A percentile compares a stretch with the other conserved stretches of the same genome.
Conservation (phyloP, 1,284 basidiomycete species). For the Cutaneotrichosporon daszewskae region DNA sequence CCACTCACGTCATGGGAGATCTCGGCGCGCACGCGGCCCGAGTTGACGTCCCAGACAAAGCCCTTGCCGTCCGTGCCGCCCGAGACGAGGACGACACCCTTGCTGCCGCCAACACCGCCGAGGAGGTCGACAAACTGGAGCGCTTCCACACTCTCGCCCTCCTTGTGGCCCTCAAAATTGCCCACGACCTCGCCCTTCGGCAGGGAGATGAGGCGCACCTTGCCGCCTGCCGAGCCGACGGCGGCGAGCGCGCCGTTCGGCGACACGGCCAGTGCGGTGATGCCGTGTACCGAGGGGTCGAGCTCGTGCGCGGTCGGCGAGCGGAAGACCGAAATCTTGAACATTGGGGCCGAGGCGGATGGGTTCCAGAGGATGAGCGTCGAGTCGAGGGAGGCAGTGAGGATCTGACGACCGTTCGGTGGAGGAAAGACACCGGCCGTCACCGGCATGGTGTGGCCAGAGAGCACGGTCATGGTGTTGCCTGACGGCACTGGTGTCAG, state of each 20-base stretch:
- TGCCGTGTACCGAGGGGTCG: constrained; percentile 56
- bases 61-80: constrained; percentile 91
- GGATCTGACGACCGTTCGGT: constrained; percentile 65
- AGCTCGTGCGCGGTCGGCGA: constrained; percentile 56
- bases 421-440: constrained; percentile 81
- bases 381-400: constrained; percentile 81
- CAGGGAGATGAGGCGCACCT: constrained; percentile 76
- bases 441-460: constrained; percentile 78
- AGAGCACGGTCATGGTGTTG: constrained; percentile 90
- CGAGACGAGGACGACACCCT: constrained; percentile 66
- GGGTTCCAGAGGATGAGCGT: constrained; percentile 90
- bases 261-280: constrained; percentile 82
- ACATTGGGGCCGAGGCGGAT: constrained; percentile 58
- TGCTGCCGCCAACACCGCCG: constrained; percentile 52
- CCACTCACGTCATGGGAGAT: constrained; percentile 67
- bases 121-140: constrained; percentile 77
- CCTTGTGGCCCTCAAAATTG: constrained; percentile 73
- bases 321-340: constrained; percentile 51
- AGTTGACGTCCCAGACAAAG: constrained; percentile 87
- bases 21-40: constrained; percentile 72
- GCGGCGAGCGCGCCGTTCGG: constrained; percentile 78
- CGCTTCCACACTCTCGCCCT: constrained; percentile 86
- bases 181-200: constrained; percentile 78
- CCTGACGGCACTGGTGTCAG: constrained; percentile 72
- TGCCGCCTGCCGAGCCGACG: constrained; percentile 77